phyloP scores from a whole-genome alignment of 352 stramenopile species.

The Globisporangium polare region DNA sequence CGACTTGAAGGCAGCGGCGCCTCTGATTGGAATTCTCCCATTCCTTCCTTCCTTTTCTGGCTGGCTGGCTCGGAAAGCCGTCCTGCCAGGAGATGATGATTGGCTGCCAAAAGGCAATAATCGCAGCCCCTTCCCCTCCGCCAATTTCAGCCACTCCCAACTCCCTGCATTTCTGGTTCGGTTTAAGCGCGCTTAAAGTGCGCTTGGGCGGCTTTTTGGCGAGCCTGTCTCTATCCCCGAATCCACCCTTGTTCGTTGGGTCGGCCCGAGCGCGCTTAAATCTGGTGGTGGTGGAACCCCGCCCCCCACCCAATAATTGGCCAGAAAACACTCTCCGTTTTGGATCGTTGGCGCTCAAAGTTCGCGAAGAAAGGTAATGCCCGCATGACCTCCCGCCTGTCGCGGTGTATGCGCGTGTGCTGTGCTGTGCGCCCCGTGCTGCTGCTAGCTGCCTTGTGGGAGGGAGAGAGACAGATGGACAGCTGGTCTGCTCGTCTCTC shows the following conservation, averaged over 20 bases:
- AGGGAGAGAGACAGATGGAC: not conserved
- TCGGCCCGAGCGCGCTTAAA: slow-evolving; percentile 13
- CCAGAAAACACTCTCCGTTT: slow-evolving; percentile 34
- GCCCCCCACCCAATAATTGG: slow-evolving; percentile 20
- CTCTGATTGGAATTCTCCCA: not conserved
- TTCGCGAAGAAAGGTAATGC: slow-evolving; percentile 23
- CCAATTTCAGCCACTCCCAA: not conserved
- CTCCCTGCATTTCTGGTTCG: not conserved
- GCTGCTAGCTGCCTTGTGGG: not conserved
- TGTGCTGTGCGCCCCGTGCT: not conserved
- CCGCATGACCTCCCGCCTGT: not conserved
- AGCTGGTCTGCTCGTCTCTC: not conserved
- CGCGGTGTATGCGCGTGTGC: not conserved
- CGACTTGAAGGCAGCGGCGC: not conserved
- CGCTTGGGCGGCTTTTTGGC: not conserved
- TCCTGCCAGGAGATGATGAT: not conserved
- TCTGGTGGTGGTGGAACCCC: slow-evolving; percentile 9
- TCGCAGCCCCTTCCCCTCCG: not conserved
- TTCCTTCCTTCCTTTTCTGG: too few relatives aligned
- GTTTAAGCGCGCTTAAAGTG: slow-evolving; percentile 5
- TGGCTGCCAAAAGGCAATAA: not conserved
- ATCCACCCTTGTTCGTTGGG: not conserved
- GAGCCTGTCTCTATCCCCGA: slow-evolving; percentile 5
- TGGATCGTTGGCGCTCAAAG: slow-evolving; percentile 33
- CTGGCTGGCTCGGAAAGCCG: not conserved